Conservation (phyloP, 108 stramenopile genomes). For the Cyclotella sp. region DNA sequence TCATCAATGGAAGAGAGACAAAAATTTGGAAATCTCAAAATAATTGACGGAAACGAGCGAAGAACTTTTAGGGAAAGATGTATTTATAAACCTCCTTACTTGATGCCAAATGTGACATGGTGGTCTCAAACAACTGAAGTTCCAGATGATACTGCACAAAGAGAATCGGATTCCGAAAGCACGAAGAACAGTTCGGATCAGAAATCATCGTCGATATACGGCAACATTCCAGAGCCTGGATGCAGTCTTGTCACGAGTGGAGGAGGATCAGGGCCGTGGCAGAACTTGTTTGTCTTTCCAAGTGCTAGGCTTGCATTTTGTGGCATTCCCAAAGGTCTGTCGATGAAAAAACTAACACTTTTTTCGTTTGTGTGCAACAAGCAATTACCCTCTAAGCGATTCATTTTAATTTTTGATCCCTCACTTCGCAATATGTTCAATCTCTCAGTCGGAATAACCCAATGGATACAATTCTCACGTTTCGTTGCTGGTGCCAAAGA, state of each 20-base stretch:
- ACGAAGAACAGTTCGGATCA: background rate
- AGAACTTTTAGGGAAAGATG: conserved; percentile 2
- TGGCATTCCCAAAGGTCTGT: conserved; percentile 61
- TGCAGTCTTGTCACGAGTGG: conserved; percentile 20
- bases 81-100: background rate
- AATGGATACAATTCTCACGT: conserved; percentile 48
- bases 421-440: conserved; percentile 50
- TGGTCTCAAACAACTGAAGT: background rate
- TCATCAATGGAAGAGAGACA: background rate
- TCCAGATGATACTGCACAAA: background rate
- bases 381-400: too few species aligned
- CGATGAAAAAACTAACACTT: background rate
- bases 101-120: conserved; percentile 19
- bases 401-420: too few species aligned
- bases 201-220: background rate
- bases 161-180: background rate
- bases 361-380: too few species aligned
- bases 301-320: conserved; percentile 59
- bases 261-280: conserved; percentile 28
- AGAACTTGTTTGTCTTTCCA: conserved; percentile 51
- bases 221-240: conserved; percentile 11
- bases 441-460: conserved; percentile 59
- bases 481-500: conserved; percentile 53
- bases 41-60: background rate
- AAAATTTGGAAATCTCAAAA: background rate